These are phyloP conservation scores for Moesziomyces sp. DNA, from an alignment of 1,284 basidiomycete genomes.

Conservation along the genomic window DNA sequence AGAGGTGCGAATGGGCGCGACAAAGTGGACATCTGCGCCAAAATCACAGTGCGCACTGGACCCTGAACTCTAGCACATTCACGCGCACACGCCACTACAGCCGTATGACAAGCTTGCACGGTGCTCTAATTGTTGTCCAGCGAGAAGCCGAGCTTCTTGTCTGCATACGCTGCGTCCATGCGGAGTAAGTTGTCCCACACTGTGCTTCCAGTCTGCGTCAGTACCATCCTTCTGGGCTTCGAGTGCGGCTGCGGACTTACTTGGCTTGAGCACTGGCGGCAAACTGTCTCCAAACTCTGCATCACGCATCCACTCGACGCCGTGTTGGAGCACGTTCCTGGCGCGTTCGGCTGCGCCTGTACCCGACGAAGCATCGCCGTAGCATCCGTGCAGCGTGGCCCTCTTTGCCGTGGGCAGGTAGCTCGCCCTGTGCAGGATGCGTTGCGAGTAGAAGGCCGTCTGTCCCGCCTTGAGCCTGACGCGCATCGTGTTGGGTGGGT, in stretches of 20 bases:
- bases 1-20: no score
- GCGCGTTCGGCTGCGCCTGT: conserved; percentile 71
- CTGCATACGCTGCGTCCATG: conserved; percentile 72
- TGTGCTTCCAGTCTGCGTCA: conserved; percentile 5
- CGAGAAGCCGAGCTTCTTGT: conserved; percentile 64
- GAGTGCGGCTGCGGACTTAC: conserved; percentile 28
- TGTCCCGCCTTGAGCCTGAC: conserved; percentile 77
- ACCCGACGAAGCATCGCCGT: conserved; percentile 70
- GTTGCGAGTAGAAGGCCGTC: conserved; percentile 83
- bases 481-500: conserved; percentile 73
- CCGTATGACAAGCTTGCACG: background rate
- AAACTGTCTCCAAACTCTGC: conserved; percentile 73
- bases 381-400: conserved; percentile 79
- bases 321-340: conserved; percentile 80
- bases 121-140: conserved; percentile 35
- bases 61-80: conserved; percentile 1
- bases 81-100: no score
- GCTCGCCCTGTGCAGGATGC: conserved; percentile 80
- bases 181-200: conserved; percentile 75
- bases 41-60: background rate
- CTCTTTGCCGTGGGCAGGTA: conserved; percentile 74
- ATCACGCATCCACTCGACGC: conserved; percentile 78
- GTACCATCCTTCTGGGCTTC: no score
- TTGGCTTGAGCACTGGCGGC: conserved; percentile 71
- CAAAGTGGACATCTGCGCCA: no score